Conservation (phyloP, 305 asterid species). For the Fraxinus xanthoxyloides region DNA sequence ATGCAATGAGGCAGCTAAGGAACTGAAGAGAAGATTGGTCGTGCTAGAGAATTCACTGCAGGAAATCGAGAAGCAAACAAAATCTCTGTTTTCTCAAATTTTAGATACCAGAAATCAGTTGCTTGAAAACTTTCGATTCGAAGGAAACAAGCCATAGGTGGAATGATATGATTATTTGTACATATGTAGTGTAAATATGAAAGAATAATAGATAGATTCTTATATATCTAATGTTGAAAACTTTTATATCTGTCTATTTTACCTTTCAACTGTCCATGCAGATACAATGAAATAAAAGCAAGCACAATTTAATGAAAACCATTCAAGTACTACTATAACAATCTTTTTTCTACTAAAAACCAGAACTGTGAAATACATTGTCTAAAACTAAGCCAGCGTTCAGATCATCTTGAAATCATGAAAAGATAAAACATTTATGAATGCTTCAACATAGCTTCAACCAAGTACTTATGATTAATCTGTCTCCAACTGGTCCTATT, state of each 20-base stretch:
- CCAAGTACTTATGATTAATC: background rate
- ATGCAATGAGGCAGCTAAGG: slow-evolving; percentile 23
- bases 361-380: background rate
- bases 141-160: slow-evolving; percentile 5
- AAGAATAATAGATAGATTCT: slow-evolving; percentile 6
- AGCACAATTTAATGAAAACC: background rate
- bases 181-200: background rate
- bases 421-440: slow-evolving; percentile 24
- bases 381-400: background rate
- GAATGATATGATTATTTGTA: slow-evolving; percentile 13
- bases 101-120: slow-evolving; percentile 53
- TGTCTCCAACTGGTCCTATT: slow-evolving; percentile 10
- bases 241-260: background rate
- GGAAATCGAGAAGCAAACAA: slow-evolving; percentile 38
- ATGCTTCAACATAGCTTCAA: slow-evolving; percentile 21
- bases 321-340: background rate
- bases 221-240: background rate
- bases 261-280: background rate
- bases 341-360: background rate
- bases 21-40: slow-evolving; percentile 38
- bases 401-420: slow-evolving; percentile 7
- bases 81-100: slow-evolving; percentile 46
- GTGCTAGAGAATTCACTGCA: slow-evolving; percentile 36
- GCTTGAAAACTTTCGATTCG: slow-evolving; percentile 41
- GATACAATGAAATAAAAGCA: background rate